Evolutionary conservation across 2,329 filamentous ascomycete genomes (phyloP).

Genomic region (Rhynchosporium secalis): DNA sequence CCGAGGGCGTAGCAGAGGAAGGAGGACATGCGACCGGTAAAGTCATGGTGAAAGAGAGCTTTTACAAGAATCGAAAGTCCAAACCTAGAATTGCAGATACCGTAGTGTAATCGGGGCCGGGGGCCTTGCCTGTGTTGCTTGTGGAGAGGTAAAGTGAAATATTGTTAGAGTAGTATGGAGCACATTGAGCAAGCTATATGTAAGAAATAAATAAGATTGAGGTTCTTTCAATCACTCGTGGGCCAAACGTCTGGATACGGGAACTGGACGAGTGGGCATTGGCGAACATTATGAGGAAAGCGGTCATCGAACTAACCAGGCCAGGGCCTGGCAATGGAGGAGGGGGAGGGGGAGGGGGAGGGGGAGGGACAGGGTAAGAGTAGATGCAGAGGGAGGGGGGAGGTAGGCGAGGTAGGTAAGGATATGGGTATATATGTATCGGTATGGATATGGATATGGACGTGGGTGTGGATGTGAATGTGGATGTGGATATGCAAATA

Average conservation of each 20-base stretch:
- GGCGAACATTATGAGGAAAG: constrained; percentile 33
- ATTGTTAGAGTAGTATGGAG: constrained; percentile 19
- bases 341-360: neutral
- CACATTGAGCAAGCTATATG: constrained; percentile 28
- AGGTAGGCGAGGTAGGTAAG: constrained; percentile 1
- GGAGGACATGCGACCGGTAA: constrained; percentile 39
- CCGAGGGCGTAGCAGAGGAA: constrained; percentile 32
- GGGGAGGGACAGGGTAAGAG: neutral
- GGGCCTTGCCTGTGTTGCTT: no score
- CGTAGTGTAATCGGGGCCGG: no score
- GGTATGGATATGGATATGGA: neutral
- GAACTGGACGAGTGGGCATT: constrained; percentile 27
- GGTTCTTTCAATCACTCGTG: constrained; percentile 19
- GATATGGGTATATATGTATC: neutral
- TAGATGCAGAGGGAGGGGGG: neutral
- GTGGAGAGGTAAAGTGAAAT: constrained; percentile 17
- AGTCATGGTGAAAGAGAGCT: constrained; percentile 34
- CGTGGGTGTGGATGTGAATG: neutral
- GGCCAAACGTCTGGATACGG: constrained; percentile 28
- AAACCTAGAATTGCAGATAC: no score
- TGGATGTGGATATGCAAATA: neutral
- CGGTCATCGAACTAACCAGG: constrained; percentile 19
- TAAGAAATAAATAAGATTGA: constrained; percentile 16
- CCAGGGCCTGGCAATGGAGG: constrained; percentile 1
- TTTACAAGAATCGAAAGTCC: constrained; percentile 7